Evolutionary conservation across 257 asterid species (phyloP).

Genomic region (Penstemon barbatus): DNA sequence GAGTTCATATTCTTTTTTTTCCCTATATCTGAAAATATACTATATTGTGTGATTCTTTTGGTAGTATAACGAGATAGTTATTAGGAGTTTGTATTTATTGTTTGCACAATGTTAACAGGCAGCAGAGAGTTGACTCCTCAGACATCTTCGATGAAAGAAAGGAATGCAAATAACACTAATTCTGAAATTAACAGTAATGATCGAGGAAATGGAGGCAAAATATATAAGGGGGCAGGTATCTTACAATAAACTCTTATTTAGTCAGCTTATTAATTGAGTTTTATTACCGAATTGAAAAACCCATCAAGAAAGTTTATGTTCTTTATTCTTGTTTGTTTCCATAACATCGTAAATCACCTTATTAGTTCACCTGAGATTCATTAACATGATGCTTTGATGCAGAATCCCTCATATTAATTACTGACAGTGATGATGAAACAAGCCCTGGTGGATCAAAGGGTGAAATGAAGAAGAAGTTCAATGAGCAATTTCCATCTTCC

Average conservation of each 20-base stretch:
- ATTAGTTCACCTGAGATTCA: neutral
- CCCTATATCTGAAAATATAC: too few relatives aligned
- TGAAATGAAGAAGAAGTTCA: neutral
- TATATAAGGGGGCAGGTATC: neutral
- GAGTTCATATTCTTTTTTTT: too few relatives aligned
- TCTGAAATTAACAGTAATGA: neutral
- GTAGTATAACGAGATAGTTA: too few relatives aligned
- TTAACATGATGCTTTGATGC: too few relatives aligned
- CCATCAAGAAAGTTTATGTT: too few relatives aligned
- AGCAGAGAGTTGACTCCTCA: neutral
- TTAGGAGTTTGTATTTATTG: too few relatives aligned
- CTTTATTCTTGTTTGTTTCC: neutral
- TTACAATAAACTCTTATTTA: neutral
- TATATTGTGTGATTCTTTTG: too few relatives aligned
- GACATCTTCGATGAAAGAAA: neutral
- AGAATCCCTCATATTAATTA: neutral
- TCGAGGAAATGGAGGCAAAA: neutral
- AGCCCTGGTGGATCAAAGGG: conserved; percentile 6
- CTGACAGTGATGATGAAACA: neutral
- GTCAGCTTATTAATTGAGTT: neutral
- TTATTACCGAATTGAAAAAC: too few relatives aligned
- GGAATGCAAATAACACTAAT: neutral
- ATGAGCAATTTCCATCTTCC: neutral
- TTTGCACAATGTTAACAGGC: neutral
- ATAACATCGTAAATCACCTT: neutral